Conservation (phyloP, 2,329 filamentous ascomycete species). For the Trichoderma sp. region DNA sequence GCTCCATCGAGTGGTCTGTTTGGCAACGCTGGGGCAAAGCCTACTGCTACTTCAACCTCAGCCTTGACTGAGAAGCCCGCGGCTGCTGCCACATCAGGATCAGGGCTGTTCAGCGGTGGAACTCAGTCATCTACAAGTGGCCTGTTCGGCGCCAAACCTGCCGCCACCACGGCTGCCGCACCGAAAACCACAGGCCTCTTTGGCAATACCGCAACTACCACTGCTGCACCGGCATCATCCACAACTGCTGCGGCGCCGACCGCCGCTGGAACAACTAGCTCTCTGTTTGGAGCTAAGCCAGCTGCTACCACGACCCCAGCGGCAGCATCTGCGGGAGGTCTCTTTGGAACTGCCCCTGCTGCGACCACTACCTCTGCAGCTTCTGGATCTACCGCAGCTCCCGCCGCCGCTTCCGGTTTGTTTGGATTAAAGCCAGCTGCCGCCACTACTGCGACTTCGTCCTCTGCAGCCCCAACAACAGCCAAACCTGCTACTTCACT, state of each 20-base stretch:
- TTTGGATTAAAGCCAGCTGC: conserved; percentile 35
- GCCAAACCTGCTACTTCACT: conserved; percentile 27
- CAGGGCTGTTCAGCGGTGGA: conserved; percentile 32
- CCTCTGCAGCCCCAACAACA: conserved; percentile 28
- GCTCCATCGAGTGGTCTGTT: conserved; percentile 27
- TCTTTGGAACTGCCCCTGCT: conserved; percentile 35
- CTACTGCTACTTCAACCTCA: conserved; percentile 21
- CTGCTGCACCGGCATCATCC: conserved; percentile 26
- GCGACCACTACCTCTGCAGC: conserved; percentile 26
- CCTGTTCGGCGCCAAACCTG: conserved; percentile 26
- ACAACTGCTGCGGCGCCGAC: conserved; percentile 27
- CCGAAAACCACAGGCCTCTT: conserved; percentile 28
- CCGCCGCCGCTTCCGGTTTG: conserved; percentile 29
- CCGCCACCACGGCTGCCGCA: conserved; percentile 23
- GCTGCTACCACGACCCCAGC: conserved; percentile 34
- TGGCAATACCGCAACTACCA: conserved; percentile 23
- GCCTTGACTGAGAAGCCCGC: conserved; percentile 19
- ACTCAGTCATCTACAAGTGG: conserved; percentile 29
- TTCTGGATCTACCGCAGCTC: conserved; percentile 28
- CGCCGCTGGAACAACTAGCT: conserved; percentile 24
- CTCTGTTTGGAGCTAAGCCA: conserved; percentile 43
- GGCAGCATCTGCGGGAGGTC: conserved; percentile 34
- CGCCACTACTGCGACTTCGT: conserved; percentile 30
- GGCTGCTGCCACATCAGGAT: conserved; percentile 23
- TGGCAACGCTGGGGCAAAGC: conserved; percentile 23